A percentile compares a stretch with the other conserved stretches of the same genome.
phyloP scores from a whole-genome alignment of 2,329 filamentous ascomycete genomes.

The Huntiella moniliformis region DNA sequence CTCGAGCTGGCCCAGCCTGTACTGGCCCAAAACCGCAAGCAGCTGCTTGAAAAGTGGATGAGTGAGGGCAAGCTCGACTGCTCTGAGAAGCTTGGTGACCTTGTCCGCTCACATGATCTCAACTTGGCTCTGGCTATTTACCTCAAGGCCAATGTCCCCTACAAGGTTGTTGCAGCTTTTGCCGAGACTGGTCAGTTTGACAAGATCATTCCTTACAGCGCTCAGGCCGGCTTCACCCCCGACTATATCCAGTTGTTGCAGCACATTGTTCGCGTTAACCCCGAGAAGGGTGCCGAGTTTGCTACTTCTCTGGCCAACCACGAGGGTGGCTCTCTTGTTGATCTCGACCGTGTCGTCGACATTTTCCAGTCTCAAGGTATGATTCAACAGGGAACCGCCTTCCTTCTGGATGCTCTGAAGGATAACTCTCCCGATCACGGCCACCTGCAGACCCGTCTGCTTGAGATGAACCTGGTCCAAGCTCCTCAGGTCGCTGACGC shows the following conservation, averaged over 20 bases:
- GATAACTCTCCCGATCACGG: slow-evolving; percentile 89
- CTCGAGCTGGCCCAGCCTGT: slow-evolving; percentile 86
- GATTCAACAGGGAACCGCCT: slow-evolving; percentile 96
- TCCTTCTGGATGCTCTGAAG: slow-evolving; percentile 85
- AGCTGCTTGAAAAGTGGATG: slow-evolving; percentile 95
- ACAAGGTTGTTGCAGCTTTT: slow-evolving; percentile 89
- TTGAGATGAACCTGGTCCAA: slow-evolving; percentile 96
- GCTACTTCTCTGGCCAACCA: slow-evolving; percentile 82
- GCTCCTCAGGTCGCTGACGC: slow-evolving; percentile 95
- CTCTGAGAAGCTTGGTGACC: slow-evolving; percentile 90
- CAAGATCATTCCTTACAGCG: slow-evolving; percentile 82
- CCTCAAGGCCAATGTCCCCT: slow-evolving; percentile 69
- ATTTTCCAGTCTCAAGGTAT: slow-evolving; percentile 97
- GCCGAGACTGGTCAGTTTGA: slow-evolving; percentile 95
- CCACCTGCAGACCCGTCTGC: slow-evolving; percentile 75
- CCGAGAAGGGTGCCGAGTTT: slow-evolving; percentile 88
- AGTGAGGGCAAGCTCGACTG: slow-evolving; percentile 88
- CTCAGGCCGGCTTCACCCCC: slow-evolving; percentile 73
- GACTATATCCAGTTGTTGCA: slow-evolving; percentile 85
- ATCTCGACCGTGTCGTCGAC: slow-evolving; percentile 86
- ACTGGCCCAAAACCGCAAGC: slow-evolving; percentile 81
- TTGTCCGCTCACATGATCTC: slow-evolving; percentile 77
- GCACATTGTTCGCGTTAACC: slow-evolving; percentile 78
- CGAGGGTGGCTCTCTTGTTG: slow-evolving; percentile 69
- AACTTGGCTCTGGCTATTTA: slow-evolving; percentile 79